Evolutionary conservation across 805 yeast species (phyloP), one percentile per base, ranked within the genome.

Genomic region (Ogataea wickerhamii): DNA sequence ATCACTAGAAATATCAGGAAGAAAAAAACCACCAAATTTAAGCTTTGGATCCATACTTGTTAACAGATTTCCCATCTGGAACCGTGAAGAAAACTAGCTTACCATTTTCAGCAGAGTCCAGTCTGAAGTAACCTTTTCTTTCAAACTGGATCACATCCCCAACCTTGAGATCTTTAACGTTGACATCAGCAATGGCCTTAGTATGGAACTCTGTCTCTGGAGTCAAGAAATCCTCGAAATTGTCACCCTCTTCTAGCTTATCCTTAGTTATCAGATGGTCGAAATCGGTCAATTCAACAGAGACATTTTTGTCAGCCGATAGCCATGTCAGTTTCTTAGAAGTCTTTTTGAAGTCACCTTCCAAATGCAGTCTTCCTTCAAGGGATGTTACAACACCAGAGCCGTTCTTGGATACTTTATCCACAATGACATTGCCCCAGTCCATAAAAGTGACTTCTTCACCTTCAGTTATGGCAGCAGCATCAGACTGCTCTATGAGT

Each of bases 401-500:
- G 32, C 64, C 74, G 47, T 78, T 80, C 61, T 76, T 80, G 60
- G 66, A 67, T 57, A 89, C 74, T 61, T 78, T 77, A 49, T 82
- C 76, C 49, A 89, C 69, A 49, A 91, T 83, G 41, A 80, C 84
- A 62, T 91, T 91, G 74, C 97, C 98, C 98, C 98, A 91, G 67
- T 91, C 97, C 98, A 91, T 91, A 56, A 91, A 76, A n/a, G 98
- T 91, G 47, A 89, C 72, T 70, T 91, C 98, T 68, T 91, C 98
- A 48, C 83, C 86, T 29, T 79, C 91, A 50, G 73, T 78, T 30
- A 73, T 62, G 6, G 68, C 52, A 44, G 82, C 70, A 32, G 89
- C 81, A 65, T 91, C 98, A 20, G 73, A 91, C 68, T 86, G 95
- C 59, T 89, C 97, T 55, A 91, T 71, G 52, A 87, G 67, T 32